Evolutionary conservation across 164 flowering plant genomes (phyloP).

Genomic region (Vitis rupestris): DNA sequence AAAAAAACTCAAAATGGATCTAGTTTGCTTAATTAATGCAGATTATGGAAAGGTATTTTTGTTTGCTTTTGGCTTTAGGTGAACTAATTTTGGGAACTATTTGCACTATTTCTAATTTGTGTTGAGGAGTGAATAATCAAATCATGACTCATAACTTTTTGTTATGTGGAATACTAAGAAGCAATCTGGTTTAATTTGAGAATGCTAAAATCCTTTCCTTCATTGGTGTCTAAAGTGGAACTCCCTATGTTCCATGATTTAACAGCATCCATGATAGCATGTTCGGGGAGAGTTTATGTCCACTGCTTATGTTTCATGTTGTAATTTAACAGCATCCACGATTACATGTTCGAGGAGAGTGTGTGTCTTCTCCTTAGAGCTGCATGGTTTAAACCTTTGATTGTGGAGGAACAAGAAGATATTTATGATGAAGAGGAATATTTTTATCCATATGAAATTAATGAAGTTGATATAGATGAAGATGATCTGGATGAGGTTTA

Average conservation of each 20-base stretch:
- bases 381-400: constrained; percentile 70
- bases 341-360: constrained; percentile 97
- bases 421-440: constrained; percentile 37
- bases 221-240: no score
- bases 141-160: background rate
- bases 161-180: background rate
- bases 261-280: no score
- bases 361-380: constrained; percentile 93
- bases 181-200: no score
- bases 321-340: constrained; percentile 51
- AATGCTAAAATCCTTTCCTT: no score
- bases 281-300: no score
- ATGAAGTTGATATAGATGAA: constrained; percentile 27
- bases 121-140: background rate
- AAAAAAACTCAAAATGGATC: no score
- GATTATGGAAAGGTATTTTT: no score
- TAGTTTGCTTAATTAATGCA: no score
- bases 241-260: no score
- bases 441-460: constrained; percentile 15
- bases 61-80: no score
- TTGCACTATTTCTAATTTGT: no score
- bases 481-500: constrained; percentile 57
- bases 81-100: no score
- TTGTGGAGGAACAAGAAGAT: constrained; percentile 45
- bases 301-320: background rate